Evolutionary conservation across 306 rosid species (phyloP).

Genomic region (Quercus aquifolioides): DNA sequence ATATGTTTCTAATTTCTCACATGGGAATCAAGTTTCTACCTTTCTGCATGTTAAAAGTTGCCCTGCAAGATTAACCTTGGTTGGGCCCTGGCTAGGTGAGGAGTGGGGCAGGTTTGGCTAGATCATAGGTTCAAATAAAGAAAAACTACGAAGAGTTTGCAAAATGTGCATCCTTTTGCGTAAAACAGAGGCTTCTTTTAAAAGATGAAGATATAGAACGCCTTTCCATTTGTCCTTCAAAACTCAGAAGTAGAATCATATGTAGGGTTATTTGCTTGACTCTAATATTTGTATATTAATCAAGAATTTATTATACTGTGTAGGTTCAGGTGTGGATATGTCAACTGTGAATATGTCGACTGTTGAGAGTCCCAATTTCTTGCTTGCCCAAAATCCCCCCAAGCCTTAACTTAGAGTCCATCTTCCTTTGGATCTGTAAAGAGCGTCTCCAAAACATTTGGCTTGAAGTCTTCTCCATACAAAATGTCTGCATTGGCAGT

Average conservation of each 20-base stretch:
- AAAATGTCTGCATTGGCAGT: constrained; percentile 49
- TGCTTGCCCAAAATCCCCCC: constrained; percentile 21
- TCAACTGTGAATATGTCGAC: constrained; percentile 33
- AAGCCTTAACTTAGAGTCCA: constrained; percentile 27
- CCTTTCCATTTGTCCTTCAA: neutral
- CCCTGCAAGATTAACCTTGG: neutral
- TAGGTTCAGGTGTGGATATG: constrained; percentile 35
- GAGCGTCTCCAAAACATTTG: constrained; percentile 44
- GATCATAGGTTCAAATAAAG: neutral
- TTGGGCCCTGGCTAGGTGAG: neutral
- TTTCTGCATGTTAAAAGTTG: neutral
- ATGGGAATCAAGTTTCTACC: neutral
- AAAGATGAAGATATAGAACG: neutral
- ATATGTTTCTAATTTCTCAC: neutral
- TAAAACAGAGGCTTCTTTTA: neutral
- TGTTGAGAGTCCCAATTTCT: constrained; percentile 28
- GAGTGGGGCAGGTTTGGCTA: neutral
- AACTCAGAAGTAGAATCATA: neutral
- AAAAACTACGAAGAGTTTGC: neutral
- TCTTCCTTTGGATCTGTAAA: constrained; percentile 35
- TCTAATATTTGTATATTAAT: neutral
- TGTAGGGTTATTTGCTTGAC: neutral
- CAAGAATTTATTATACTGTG: neutral
- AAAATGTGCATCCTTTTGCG: neutral
- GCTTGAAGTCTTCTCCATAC: constrained; percentile 49